Percentiles rank a stretch among this genome's conserved stretches.
Conservation (phyloP, 1,284 basidiomycete species). For the Cystobasidium pallidum region DNA sequence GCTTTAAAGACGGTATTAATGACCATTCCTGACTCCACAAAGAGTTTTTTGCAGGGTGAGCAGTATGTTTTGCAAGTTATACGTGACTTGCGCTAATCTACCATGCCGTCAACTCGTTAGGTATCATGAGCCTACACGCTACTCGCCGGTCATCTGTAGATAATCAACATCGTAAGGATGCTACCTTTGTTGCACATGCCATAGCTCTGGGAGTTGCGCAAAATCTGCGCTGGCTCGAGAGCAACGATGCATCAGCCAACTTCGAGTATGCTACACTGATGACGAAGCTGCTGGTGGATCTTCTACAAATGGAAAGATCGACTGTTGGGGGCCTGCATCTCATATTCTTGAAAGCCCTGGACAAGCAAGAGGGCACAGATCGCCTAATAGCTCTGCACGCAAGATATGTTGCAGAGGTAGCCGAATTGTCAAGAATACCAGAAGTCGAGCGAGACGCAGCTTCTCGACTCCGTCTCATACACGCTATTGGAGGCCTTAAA, state of each 20-base stretch:
- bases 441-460: constrained; percentile 39
- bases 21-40: constrained; percentile 74
- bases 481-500: constrained; percentile 79
- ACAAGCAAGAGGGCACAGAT: constrained; percentile 39
- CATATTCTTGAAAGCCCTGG: constrained; percentile 40
- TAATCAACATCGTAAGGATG: constrained; percentile 74
- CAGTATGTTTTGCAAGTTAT: too few relatives aligned
- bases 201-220: constrained; percentile 59
- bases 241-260: constrained; percentile 55
- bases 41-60: constrained; percentile 86
- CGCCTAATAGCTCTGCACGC: constrained; percentile 30
- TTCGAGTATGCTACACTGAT: constrained; percentile 43
- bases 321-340: constrained; percentile 37
- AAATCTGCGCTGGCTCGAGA: constrained; percentile 57
- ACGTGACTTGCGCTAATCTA: too few relatives aligned
- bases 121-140: constrained; percentile 79
- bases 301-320: constrained; percentile 22
- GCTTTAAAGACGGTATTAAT: constrained; percentile 79
- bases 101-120: constrained; percentile 57
- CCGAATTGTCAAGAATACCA: constrained; percentile 22
- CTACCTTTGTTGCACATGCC: constrained; percentile 68
- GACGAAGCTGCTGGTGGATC: constrained; percentile 34
- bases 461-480: constrained; percentile 57
- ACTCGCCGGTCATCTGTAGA: constrained; percentile 75
- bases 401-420: constrained; percentile 29